A percentile compares a stretch with the other conserved stretches of the same genome.
These are phyloP conservation scores for Collariella sp. DNA, from an alignment of 495 filamentous ascomycete genomes.

Conservation along the genomic window DNA sequence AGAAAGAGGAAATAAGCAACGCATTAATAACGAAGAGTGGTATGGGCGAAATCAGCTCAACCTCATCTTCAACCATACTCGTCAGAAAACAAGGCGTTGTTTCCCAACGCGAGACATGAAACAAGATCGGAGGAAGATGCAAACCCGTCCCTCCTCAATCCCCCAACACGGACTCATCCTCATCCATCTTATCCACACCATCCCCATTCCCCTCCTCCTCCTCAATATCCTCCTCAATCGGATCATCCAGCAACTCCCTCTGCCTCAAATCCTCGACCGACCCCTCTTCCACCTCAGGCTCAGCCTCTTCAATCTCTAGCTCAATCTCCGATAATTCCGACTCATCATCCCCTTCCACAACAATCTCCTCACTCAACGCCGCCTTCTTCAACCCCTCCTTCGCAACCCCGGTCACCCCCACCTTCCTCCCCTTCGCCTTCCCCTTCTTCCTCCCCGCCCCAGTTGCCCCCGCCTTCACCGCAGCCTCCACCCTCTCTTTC, in stretches of 20 bases:
- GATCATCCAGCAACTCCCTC: constrained; percentile 49
- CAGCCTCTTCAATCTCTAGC: constrained; percentile 40
- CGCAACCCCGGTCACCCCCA: neutral
- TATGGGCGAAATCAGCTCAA: neutral
- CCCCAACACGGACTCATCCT: constrained; percentile 62
- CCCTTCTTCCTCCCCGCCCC: constrained; percentile 1
- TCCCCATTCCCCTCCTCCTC: constrained; percentile 29
- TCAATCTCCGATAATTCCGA: constrained; percentile 42
- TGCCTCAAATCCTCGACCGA: constrained; percentile 53
- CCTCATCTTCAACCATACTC: constrained; percentile 1
- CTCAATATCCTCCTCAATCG: constrained; percentile 36
- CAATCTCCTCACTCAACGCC: constrained; percentile 37
- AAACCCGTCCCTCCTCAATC: constrained; percentile 37
- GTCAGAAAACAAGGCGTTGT: neutral
- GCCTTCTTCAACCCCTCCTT: constrained; percentile 23
- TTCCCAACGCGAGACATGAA: neutral
- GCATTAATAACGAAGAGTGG: neutral
- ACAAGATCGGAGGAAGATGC: neutral
- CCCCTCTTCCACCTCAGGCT: constrained; percentile 41
- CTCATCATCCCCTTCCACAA: constrained; percentile 43
- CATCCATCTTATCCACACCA: constrained; percentile 34
- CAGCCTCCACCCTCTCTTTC: constrained; percentile 22
- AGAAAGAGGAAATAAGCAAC: neutral
- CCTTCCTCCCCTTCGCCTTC: constrained; percentile 4
- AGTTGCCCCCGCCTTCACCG: neutral